These are phyloP conservation scores for Hanseniaspora clermontiae DNA, from an alignment of 805 yeast species.

Conservation along the genomic window DNA sequence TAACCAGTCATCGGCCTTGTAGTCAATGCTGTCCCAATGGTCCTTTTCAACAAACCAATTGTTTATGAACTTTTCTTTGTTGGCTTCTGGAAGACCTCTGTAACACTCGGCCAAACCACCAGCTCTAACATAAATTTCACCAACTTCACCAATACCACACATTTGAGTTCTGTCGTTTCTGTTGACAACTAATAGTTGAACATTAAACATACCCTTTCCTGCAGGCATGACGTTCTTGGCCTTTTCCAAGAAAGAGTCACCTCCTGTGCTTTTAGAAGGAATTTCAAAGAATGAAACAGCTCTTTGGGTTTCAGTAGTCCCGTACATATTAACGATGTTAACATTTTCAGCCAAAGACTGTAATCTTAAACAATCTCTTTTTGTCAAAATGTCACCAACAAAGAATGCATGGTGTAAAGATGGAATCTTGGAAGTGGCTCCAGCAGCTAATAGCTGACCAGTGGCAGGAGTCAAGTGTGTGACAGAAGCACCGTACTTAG, in stretches of 20 bases:
- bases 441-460: slow-evolving; percentile 96
- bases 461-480: slow-evolving; percentile 98
- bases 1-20: slow-evolving; percentile 47
- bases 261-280: slow-evolving; percentile 46
- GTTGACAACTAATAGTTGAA: slow-evolving; percentile 86
- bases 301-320: slow-evolving; percentile 98
- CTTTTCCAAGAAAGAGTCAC: slow-evolving; percentile 61
- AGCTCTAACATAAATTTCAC: slow-evolving; percentile 96
- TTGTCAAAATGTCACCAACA: slow-evolving; percentile 94
- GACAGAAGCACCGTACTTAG: slow-evolving; percentile 76
- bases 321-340: slow-evolving; percentile 91
- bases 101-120: slow-evolving; percentile 97
- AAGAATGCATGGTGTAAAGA: slow-evolving; percentile 88
- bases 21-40: slow-evolving; percentile 50
- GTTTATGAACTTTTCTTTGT: slow-evolving; percentile 71
- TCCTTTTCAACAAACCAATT: slow-evolving; percentile 76
- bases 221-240: slow-evolving; percentile 97
- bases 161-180: slow-evolving; percentile 76
- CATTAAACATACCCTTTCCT: slow-evolving; percentile 93
- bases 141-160: slow-evolving; percentile 98
- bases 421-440: slow-evolving; percentile 80
- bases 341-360: slow-evolving; percentile 88
- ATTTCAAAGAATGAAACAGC: slow-evolving; percentile 93
- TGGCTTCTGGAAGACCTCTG: slow-evolving; percentile 79
- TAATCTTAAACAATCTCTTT: slow-evolving; percentile 87